Percentiles rank a stretch among this genome's conserved stretches.
Evolutionary conservation across 2,329 filamentous ascomycete genomes (phyloP).

Genomic region (Diatrype stigma): DNA sequence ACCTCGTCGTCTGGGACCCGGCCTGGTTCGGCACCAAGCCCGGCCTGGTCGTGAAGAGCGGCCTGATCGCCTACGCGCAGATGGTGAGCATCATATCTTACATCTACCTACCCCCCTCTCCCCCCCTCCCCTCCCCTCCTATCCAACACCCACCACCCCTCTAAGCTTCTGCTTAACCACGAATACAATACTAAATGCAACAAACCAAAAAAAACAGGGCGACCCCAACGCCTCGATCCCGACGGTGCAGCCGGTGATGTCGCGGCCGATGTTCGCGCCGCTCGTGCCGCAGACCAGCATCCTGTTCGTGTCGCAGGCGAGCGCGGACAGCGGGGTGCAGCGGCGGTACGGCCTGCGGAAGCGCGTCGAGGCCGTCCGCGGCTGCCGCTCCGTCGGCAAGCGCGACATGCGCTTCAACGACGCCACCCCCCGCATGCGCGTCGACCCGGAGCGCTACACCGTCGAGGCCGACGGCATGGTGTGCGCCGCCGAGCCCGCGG

Average conservation of each 20-base stretch:
- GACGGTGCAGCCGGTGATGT: conserved; percentile 78
- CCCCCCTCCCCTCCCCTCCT: not conserved
- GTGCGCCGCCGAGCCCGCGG: conserved; percentile 69
- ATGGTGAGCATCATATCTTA: conserved; percentile 59
- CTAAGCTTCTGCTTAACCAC: no score
- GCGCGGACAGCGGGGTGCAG: conserved; percentile 51
- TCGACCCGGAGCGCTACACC: conserved; percentile 85
- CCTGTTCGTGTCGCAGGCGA: conserved; percentile 76
- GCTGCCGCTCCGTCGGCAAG: conserved; percentile 73
- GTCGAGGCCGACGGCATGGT: conserved; percentile 79
- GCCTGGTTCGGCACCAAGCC: conserved; percentile 87
- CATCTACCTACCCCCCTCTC: not conserved
- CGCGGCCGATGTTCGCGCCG: conserved; percentile 81
- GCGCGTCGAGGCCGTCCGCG: conserved; percentile 73
- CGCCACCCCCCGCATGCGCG: conserved; percentile 76
- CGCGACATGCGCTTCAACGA: conserved; percentile 89
- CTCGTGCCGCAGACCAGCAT: conserved; percentile 69
- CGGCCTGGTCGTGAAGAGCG: conserved; percentile 75
- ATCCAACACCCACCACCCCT: no score
- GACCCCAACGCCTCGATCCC: conserved; percentile 83
- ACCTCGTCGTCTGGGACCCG: conserved; percentile 83
- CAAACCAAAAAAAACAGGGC: conserved; percentile 43
- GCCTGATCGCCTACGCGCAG: conserved; percentile 75
- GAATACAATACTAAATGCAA: not conserved
- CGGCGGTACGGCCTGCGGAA: conserved; percentile 69